Base-by-base conservation (phyloP, 2,329 filamentous ascomycete species). In the Sclerotinia borealis region DNA sequence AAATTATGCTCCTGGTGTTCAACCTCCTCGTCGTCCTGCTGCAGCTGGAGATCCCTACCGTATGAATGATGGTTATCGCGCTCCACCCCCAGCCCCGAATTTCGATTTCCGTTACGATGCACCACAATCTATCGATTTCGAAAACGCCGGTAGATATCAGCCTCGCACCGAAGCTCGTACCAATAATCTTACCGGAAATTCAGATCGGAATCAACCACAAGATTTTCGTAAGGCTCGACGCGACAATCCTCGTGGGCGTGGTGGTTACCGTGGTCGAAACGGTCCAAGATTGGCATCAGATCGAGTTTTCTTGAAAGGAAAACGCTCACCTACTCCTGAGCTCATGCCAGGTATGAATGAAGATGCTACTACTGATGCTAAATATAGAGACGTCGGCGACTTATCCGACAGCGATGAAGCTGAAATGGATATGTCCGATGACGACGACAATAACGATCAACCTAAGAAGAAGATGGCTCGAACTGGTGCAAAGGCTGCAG, bases 341-440 rank as follows among this genome's bases (percentile, higher is more conserved):
- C 64, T 74, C 19, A 74, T 75, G 72, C 64, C 69, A 29, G 72
- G 72, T 45, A 75, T 75, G 70, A 70, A 72, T 43, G 72, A 71
- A 59, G 71, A 72, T 25, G 61, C 66, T 50, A 63, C 58, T n/a
- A 50, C 64, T 34, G 67, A 62, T 55, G 79, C 79, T 15, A 85
- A 81, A 50, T 88, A 83, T 69, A 79, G 80, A 58, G 73, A 81
- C 41, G 56, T 86, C 6, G 82, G 85, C 39, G 81, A 86, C 19
- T 74, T 88, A 31, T 86, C 85, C 0, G 85, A 88, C 67, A 85
- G 85, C 55, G 85, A 88, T 72, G 79, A 84, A 67, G 68, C 70
- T 17, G 85, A 81, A 2, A 88, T 88, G 85, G 85, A 87, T 50
- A 83, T 86, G 7, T 87, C 85, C 0, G 76, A 77, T 5, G 75